Percentiles rank a stretch among this genome's conserved stretches.
phyloP scores from a whole-genome alignment of 768 basidiomycete genomes.

The Phaffia tasmanica region DNA sequence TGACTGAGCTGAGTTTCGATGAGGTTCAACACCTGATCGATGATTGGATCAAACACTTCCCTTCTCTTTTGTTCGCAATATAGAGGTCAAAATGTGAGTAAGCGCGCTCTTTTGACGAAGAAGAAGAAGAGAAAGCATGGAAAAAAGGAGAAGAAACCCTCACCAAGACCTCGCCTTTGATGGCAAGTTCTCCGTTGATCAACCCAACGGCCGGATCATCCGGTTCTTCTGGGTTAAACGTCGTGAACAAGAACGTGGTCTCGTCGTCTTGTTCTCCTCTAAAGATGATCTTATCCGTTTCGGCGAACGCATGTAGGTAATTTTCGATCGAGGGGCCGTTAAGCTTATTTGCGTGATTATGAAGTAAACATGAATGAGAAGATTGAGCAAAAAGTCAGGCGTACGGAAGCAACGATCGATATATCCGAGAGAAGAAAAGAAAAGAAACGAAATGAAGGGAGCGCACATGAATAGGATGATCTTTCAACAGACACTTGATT shows the following conservation, averaged over 20 bases:
- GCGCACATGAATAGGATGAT: constrained; percentile 10
- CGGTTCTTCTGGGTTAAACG: constrained; percentile 61
- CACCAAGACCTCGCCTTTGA: constrained; percentile 60
- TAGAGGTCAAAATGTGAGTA: too few species aligned
- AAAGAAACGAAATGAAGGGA: not conserved
- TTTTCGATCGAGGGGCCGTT: constrained; percentile 62
- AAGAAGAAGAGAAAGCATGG: too few species aligned
- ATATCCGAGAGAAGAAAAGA: too few species aligned
- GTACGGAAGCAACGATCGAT: too few species aligned
- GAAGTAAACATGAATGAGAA: constrained; percentile 50
- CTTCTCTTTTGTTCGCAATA: constrained; percentile 41
- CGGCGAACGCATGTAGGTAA: constrained; percentile 73
- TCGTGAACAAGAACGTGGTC: constrained; percentile 74
- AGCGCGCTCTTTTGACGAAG: too few species aligned
- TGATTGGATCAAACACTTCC: constrained; percentile 80
- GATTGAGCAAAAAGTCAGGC: too few species aligned
- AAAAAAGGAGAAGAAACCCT: too few species aligned
- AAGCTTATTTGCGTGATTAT: constrained; percentile 74
- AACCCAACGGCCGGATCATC: not conserved
- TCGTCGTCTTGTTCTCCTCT: constrained; percentile 63
- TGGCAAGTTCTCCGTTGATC: constrained; percentile 71
- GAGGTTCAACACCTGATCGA: constrained; percentile 64
- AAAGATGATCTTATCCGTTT: constrained; percentile 75
- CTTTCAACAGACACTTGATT: constrained; percentile 45
- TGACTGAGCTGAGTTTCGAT: constrained; percentile 63